A percentile compares a stretch with the other conserved stretches of the same genome.
Evolutionary conservation across 306 rosid species (phyloP).

Genomic region (Clitoria ternatea): DNA sequence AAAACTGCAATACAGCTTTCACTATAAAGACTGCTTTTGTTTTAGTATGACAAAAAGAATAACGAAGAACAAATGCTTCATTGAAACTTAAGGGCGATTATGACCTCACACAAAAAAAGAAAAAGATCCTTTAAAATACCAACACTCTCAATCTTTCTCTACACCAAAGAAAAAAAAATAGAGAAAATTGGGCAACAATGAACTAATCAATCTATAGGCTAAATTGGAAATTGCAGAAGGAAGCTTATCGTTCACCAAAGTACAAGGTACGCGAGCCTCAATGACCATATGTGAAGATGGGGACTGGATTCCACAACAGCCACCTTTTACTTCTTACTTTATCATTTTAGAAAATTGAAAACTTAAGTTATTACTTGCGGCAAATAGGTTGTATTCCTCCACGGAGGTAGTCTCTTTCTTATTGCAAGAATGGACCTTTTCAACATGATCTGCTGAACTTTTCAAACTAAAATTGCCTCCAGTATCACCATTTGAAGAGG

Average conservation of each 20-base stretch:
- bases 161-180: conserved; percentile 34
- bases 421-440: conserved; percentile 47
- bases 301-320: conserved; percentile 58
- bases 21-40: conserved; percentile 15
- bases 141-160: conserved; percentile 62
- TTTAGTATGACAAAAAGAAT: conserved; percentile 25
- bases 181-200: conserved; percentile 52
- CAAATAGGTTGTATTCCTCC: conserved; percentile 96
- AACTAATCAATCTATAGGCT: conserved; percentile 44
- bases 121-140: conserved; percentile 42
- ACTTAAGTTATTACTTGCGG: conserved; percentile 67
- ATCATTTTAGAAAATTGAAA: conserved; percentile 67
- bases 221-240: conserved; percentile 44
- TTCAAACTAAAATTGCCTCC: conserved; percentile 37
- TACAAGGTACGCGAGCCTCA: conserved; percentile 56
- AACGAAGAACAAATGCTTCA: conserved; percentile 30
- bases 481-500: conserved; percentile 41
- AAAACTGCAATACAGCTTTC: conserved; percentile 27
- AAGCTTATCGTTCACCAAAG: conserved; percentile 66
- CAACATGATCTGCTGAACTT: conserved; percentile 42
- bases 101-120: conserved; percentile 32
- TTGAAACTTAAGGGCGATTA: conserved; percentile 24
- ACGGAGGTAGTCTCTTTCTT: conserved; percentile 57
- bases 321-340: conserved; percentile 56
- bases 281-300: conserved; percentile 49